phyloP scores from a whole-genome alignment of 805 yeast species.

The Myxozyma lipomycoides region DNA sequence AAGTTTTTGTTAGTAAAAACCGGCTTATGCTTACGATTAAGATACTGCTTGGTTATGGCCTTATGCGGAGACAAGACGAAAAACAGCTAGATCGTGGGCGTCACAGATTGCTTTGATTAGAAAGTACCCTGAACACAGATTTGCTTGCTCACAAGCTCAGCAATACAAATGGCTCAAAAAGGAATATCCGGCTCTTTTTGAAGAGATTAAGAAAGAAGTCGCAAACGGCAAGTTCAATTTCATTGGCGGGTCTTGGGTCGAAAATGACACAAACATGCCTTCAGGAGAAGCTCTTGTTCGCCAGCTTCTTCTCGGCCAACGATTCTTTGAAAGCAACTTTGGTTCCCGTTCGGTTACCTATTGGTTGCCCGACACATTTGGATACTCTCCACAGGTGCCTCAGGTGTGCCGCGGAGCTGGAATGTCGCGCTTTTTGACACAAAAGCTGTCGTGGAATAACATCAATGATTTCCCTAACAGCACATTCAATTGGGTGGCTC shows the following conservation, averaged over 20 bases:
- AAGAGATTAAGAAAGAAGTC: conserved; percentile 54
- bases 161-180: conserved; percentile 88
- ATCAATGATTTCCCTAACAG: conserved; percentile 85
- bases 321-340: conserved; percentile 75
- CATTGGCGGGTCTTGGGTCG: conserved; percentile 98
- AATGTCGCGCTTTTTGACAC: conserved; percentile 80
- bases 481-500: conserved; percentile 92
- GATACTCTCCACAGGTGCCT: conserved; percentile 92
- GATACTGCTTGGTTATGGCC: conserved; percentile 99
- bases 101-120: conserved; percentile 82
- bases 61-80: conserved; percentile 92
- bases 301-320: conserved; percentile 86
- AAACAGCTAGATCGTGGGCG: conserved; percentile 92
- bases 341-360: conserved; percentile 70
- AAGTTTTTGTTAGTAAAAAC: background rate
- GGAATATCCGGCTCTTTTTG: conserved; percentile 79
- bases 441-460: conserved; percentile 94
- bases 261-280: conserved; percentile 95
- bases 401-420: conserved; percentile 87
- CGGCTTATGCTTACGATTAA: too few relatives aligned
- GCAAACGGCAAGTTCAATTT: conserved; percentile 75
- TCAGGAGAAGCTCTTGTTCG: conserved; percentile 84
- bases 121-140: conserved; percentile 84
- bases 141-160: conserved; percentile 94
- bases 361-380: conserved; percentile 98